Conservation (phyloP, 768 basidiomycete species). For the Pisolithus orientalis region DNA sequence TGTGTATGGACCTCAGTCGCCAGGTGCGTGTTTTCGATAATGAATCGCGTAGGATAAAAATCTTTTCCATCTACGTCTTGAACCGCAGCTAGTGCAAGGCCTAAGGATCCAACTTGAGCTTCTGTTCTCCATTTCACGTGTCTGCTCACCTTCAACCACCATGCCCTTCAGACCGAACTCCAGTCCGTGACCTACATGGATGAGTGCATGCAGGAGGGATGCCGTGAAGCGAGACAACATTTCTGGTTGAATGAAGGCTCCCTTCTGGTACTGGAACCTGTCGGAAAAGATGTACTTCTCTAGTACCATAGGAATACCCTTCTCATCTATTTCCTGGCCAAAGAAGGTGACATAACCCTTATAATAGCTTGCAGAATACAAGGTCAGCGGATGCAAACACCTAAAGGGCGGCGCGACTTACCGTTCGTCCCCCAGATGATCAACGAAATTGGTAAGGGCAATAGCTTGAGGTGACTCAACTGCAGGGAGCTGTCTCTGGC, state of each 20-base stretch:
- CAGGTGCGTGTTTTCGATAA: too few relatives aligned
- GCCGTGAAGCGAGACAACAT: conserved; percentile 49
- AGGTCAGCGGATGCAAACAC: background rate
- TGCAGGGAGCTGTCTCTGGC: conserved; percentile 13
- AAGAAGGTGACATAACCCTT: conserved; percentile 25
- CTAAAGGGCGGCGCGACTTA: background rate
- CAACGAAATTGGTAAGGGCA: conserved; percentile 17
- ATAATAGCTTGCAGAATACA: conserved; percentile 17
- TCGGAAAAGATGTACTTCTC: conserved; percentile 28
- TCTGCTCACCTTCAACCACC: conserved; percentile 50
- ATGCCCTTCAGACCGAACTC: conserved; percentile 62
- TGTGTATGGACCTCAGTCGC: conserved; percentile 9
- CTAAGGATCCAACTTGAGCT: conserved; percentile 3
- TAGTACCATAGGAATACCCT: conserved; percentile 10
- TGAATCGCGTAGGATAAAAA: conserved; percentile 5
- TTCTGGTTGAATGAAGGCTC: conserved; percentile 29
- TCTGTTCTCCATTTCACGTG: background rate
- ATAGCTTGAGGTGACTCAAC: conserved; percentile 20
- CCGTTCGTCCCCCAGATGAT: conserved; percentile 22
- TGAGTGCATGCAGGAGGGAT: conserved; percentile 55
- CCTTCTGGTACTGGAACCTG: conserved; percentile 18
- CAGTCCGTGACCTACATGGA: conserved; percentile 53
- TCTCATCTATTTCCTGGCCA: conserved; percentile 9
- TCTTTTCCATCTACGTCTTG: conserved; percentile 32
- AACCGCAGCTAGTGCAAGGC: conserved; percentile 20